Base-by-base conservation (phyloP, 495 filamentous ascomycete species). In the Hyaloscypha finlandica region DNA sequence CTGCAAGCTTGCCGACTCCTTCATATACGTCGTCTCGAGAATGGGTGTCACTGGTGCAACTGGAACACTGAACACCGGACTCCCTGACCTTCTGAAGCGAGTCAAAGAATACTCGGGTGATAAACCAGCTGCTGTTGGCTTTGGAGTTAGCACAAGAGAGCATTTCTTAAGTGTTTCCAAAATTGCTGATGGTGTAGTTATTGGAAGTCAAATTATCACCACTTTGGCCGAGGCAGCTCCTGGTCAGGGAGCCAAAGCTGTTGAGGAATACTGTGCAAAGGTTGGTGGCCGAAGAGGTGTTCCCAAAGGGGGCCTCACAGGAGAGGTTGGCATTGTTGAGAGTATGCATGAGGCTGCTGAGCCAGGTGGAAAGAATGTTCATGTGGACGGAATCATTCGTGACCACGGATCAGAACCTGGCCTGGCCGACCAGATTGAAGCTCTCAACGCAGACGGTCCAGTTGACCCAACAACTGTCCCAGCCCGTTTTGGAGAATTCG, bases 11-110 rank as follows among this genome's bases (percentile, higher is more conserved):
- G 95, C 96, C 71, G 94, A 98, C 78, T 97, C 93, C 9, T 99
- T 99, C 82, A 96, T 99, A 79, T 99, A 99, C 76, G 95, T 99
- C 64, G 96, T 98, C 25, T 98, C 95, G 3, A 86, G 94, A 67
- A 97, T 97, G 92, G 95, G 95, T 68, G 93, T 97, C 39, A 99
- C 95, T 2, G 95, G 95, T 70, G 95, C 92, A 25, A 89, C 89
- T 0, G 93, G 94, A 33, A 88, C 85, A 32, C 81, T 99, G 67
- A 96, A 90, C 75, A 78, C 85, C 51, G 88, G 89, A 62, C 84
- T 99, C 11, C 90, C 93, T 19, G 88, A 90, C 55, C 85, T 99
- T 31, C 82, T 98, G 66, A 82, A 83, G 53, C 86, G 91, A 2
- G 95, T 99, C n/a, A 94, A 97, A 79, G 88, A 88, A 72, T 94